These are phyloP conservation scores for Beauveria sp. DNA, from an alignment of 2,329 filamentous ascomycete species.

Conservation along the genomic window DNA sequence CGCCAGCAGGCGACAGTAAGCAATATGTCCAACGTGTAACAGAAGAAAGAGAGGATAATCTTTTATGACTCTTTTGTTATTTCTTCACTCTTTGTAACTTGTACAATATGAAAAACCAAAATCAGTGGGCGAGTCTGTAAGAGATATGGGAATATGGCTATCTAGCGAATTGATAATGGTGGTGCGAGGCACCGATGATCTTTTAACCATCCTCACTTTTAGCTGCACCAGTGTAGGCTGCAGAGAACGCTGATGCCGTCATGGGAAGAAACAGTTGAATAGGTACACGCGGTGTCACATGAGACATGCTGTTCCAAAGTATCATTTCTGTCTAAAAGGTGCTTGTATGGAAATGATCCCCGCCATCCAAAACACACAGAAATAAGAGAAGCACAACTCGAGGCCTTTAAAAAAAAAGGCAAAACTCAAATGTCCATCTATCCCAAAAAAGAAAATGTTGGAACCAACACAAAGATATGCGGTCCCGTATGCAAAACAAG, in stretches of 20 bases:
- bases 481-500: conserved; percentile 6
- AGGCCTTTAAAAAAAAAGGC: not conserved
- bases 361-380: not conserved
- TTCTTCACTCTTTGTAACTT: conserved; percentile 7
- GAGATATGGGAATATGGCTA: not conserved
- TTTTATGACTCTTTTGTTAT: not conserved
- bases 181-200: not conserved
- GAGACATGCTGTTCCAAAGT: not conserved
- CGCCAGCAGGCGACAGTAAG: too few species aligned
- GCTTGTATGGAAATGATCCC: not conserved
- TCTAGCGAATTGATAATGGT: conserved; percentile 8
- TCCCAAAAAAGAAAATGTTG: not conserved
- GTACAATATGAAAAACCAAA: conserved; percentile 13
- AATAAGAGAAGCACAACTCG: too few species aligned
- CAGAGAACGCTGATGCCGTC: not conserved
- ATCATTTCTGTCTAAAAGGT: not conserved
- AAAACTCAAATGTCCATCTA: conserved; percentile 9
- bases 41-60: not conserved
- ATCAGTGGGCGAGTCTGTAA: conserved; percentile 3
- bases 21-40: not conserved
- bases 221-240: not conserved
- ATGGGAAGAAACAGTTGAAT: too few species aligned
- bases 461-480: conserved; percentile 4
- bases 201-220: not conserved
- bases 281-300: too few species aligned